Base-by-base conservation (phyloP, 768 basidiomycete species). In the Russula brevipes region DNA sequence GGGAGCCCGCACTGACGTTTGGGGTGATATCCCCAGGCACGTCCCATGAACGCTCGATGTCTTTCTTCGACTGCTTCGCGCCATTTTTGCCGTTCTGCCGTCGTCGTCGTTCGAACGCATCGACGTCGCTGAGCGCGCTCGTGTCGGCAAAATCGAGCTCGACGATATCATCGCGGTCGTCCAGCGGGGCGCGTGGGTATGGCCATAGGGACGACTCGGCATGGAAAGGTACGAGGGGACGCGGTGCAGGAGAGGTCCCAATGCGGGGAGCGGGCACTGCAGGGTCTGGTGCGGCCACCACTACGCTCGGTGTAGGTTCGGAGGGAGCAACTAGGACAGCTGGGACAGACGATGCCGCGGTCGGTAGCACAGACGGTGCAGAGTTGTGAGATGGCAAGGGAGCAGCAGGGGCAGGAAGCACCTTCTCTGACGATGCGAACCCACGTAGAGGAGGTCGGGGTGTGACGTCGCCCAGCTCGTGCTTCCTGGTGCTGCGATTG, bases 101-200 rank as follows among this genome's bases (percentile, higher is more conserved):
- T 6, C 67, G 69, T 6, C 59, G 61, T 10, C 59, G 59, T 36
- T 73, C 73, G 68, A 87, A 88, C 10, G 81, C 80, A 53, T 80
- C 80, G 2, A 83, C 82, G 66, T 90, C 85, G 70, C 87, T 88
- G 69, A 91, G 72, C 24, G 86, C 84, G 61, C 86, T 85, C 46
- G 81, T 90, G 59, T 90, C 89, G 5, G 80, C 79, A 69, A 88
- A 90, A 71, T 88, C 86, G 55, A 91, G 82, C 72, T 90, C 89
- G 9, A 90, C 80, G 31, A 91, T 82, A 58, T 87, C 88, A 4
- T 81, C 82, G 19, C 69, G 69, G 60, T 78, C 78, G 59, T 78
- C 74, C 52, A 77, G 73, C 12, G 78, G 78, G 4, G 74, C 74
- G 44, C 80, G 82, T 0, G 82, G 80, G 68, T 87, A 87, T 4